Evolutionary conservation across 306 rosid species (phyloP), one percentile per base, ranked within the genome.

Genomic region (Rosa lucieae): DNA sequence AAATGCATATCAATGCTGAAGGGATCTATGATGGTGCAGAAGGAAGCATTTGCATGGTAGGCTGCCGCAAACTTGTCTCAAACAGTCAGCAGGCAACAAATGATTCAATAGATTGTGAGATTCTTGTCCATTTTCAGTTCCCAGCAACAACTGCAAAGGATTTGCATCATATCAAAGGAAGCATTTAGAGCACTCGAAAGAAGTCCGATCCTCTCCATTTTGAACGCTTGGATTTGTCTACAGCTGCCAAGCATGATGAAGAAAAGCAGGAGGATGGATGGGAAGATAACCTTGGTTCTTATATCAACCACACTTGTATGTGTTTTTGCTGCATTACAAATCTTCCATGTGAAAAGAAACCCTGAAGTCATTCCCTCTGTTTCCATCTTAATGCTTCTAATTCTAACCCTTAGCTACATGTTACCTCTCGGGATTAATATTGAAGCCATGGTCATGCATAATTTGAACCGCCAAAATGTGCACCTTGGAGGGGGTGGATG

Each of bases 11-110:
- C 74, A 26, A 10, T 40, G 92, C 91, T 1, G 92, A 92, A 80
- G 94, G 97, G 78, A 26, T 76, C 12, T 88, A 89, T 87, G 87
- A 92, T 84, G 77, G 79, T n/a, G 58, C 78, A 76, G 32, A 84
- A 20, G 97, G 94, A 81, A 85, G 32, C 62, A 79, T 92, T 81
- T 92, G 97, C 52, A 89, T 90, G 97, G 78, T 86, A 13, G 97
- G 93, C 72, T 92, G 92, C 83, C 78, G 87, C 11, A 56, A 75
- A 32, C 52, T 80, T 49, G 53, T n/a, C 63, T 68, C 76, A 5
- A 75, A 71, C 5, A 20, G 15, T 52, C 49, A 61, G 18, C 68
- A 26, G 47, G 53, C 71, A 71, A 61, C 12, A 58, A 35, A 53
- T 39, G 69, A 55, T 3, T 77, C 87, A 70, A 26, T 26, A 26